These are phyloP conservation scores for Elongisporangium anandrum DNA, from an alignment of 352 stramenopile genomes.

Conservation along the genomic window DNA sequence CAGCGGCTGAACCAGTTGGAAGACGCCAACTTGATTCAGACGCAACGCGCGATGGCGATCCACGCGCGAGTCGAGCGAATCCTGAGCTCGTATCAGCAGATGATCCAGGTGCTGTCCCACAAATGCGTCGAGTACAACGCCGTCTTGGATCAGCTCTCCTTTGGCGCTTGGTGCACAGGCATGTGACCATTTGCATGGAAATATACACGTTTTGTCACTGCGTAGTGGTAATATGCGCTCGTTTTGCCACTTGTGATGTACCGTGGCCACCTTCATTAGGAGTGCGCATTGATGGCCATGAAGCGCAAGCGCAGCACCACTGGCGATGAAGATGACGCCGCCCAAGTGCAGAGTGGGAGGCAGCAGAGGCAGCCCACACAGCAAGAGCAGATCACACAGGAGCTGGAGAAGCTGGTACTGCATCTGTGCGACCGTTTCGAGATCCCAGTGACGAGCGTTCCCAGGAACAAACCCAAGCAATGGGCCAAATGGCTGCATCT, in stretches of 20 bases:
- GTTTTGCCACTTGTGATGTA: neutral
- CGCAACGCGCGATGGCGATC: slow-evolving; percentile 38
- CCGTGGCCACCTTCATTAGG: neutral
- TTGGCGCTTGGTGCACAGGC: neutral
- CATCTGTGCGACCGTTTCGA: neutral
- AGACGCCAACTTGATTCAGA: slow-evolving; percentile 16
- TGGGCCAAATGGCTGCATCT: slow-evolving; percentile 15
- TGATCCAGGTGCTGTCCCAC: slow-evolving; percentile 65
- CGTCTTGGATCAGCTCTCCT: slow-evolving; percentile 42
- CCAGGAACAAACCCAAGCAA: slow-evolving; percentile 17
- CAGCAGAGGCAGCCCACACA: slow-evolving; percentile 8
- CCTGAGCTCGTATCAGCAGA: slow-evolving; percentile 54
- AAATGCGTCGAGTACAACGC: slow-evolving; percentile 66
- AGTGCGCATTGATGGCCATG: slow-evolving; percentile 11
- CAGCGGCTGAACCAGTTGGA: slow-evolving; percentile 30
- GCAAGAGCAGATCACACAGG: slow-evolving; percentile 3
- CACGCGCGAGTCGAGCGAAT: slow-evolving; percentile 48
- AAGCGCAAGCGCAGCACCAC: slow-evolving; percentile 17
- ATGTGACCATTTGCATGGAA: neutral
- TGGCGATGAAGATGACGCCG: slow-evolving; percentile 4
- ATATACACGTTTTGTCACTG: neutral
- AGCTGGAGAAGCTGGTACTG: slow-evolving; percentile 10
- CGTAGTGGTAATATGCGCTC: neutral
- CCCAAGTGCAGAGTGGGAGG: neutral
- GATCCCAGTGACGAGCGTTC: slow-evolving; percentile 10